A percentile compares a stretch with the other conserved stretches of the same genome.
phyloP scores from a whole-genome alignment of 371 early-diverging fungal genomes.

The Mortierella sp. region DNA sequence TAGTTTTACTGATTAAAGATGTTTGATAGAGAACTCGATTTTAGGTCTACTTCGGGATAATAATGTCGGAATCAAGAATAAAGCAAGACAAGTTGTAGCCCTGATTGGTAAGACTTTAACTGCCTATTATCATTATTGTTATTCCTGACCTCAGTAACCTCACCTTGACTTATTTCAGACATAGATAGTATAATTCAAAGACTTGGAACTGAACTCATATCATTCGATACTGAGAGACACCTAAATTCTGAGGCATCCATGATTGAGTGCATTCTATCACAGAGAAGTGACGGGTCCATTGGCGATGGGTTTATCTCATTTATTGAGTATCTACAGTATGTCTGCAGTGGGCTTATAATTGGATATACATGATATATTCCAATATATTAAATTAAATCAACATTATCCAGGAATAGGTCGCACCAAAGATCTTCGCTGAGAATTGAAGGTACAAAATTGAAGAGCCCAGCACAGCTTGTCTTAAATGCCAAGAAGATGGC shows the following conservation, averaged over 20 bases:
- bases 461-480: constrained; percentile 25
- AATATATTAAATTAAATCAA: background rate
- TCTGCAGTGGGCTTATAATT: no score
- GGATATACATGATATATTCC: background rate
- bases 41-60: constrained; percentile 8
- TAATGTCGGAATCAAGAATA: constrained; percentile 17
- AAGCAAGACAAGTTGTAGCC: constrained; percentile 22
- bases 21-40: constrained; percentile 6
- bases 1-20: background rate
- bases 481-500: background rate
- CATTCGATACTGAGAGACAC: background rate
- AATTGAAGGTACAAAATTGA: background rate
- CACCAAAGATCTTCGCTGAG: background rate
- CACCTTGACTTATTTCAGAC: constrained; percentile 7
- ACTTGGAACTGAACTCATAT: constrained; percentile 10
- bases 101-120: constrained; percentile 11
- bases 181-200: constrained; percentile 5
- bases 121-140: background rate
- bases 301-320: constrained; percentile 21
- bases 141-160: background rate
- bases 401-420: background rate
- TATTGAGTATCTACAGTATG: constrained; percentile 33
- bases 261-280: constrained; percentile 27
- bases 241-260: constrained; percentile 18
- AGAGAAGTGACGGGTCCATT: constrained; percentile 15